Evolutionary conservation across 2,329 filamentous ascomycete species (phyloP), one percentile per base, ranked within the genome.

Genomic region (Zasmidium citrigriseum): DNA sequence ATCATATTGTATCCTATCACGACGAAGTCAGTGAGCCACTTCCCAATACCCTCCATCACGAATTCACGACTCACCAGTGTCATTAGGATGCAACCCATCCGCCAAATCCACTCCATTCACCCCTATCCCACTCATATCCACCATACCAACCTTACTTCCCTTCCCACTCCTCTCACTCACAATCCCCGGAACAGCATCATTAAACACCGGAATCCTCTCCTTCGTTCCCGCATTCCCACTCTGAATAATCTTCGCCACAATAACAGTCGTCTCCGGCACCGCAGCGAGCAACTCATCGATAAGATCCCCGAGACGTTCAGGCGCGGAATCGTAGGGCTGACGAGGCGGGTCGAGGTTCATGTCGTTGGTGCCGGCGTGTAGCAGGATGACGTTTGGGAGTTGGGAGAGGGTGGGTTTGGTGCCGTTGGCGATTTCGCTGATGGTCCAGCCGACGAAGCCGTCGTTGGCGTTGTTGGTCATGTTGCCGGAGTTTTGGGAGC

Each of bases 351-450:
- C 41, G 11, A 25, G 38, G 25, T 58, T 38, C 44, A 60, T 49
- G 29, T 63, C 61, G 44, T 63, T 63, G 21, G 61, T 63, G 14
- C 61, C 61, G 4, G 61, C 61, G 47, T 63, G 61, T 5, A 63
- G 47, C 16, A 63, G 50, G 18, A 63, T 58, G n/a, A 63, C 58
- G 25, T 63, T 60, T 4, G 61, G 61, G 4, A 12, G 41, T 9
- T 25, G 25, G 21, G 27, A 4, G 29, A 54, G 25, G n/a, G 25
- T 46, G 12, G 5, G 4, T 4, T 20, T 4, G 4, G 41, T 27
- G 4, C 3, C 24, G 11, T 25, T 27, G 20, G n/a, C 38, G 41
- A 54, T 46, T 7, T 54, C 12, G 22, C 22, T 21, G 22, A 54
- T 54, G 11, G 12, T 41, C 10, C n/a, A 44, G 38, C 38, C 52